Base-by-base conservation (phyloP, 768 basidiomycete genomes). In the Boletus insuetus region DNA sequence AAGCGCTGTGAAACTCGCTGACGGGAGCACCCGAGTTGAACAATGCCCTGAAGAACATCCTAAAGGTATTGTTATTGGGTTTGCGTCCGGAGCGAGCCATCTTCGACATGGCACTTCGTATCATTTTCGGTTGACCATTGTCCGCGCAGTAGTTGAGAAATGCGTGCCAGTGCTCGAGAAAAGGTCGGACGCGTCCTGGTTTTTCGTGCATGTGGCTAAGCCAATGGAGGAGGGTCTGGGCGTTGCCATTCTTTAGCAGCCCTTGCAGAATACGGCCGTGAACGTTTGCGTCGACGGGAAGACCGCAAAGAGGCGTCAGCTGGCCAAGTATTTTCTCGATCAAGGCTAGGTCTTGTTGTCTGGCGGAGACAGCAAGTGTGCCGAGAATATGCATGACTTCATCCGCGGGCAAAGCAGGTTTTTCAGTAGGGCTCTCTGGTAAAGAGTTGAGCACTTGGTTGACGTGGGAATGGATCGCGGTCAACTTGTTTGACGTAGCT, bases 301-400 rank as follows among this genome's bases (percentile, higher is more conserved):
- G 62, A 35, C 78, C 77, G 40, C 85, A 81, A 4, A 81, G 62
- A 41, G 69, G 66, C 42, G 71, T 73, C 65, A 84, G 70, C 63
- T 83, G 80, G 17, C 59, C 58, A 17, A 86, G 76, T 35, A 87
- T 76, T 46, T 77, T 74, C 47, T 80, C 74, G 48, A 87, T 76
- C 55, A 82, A 74, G 49, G 73, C 74, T n/a, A 85, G 63, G 58
- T 88, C 85, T 20, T 76, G 68, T 10, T 76, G 76, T 19, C 79
- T 72, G 4, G 76, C 84, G 2, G 85, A 85, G 17, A 68, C 59
- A 17, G 80, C 82, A 45, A 87, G 74, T 16, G 73, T 63, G 54
- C 74, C 68, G 2, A 87, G 69, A 8, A 78, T 69, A 20, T 53
- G 67, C 46, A 76, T 49, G 17, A 81, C 64, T 35, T 82, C 66